These are phyloP conservation scores for Bruguiera gymnorhiza DNA, from an alignment of 345 rosid species.

Conservation along the genomic window DNA sequence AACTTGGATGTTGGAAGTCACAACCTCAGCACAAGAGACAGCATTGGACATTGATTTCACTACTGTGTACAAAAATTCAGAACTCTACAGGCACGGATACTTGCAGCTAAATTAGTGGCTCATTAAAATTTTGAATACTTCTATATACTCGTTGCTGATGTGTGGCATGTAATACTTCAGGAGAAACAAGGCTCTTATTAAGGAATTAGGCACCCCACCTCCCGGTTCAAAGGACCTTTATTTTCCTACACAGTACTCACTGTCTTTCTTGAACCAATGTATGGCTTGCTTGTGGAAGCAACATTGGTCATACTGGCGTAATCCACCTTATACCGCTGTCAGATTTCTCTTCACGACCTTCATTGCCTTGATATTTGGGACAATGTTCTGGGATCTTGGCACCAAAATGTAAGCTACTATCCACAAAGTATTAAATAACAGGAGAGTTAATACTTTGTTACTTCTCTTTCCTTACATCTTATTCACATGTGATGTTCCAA, in stretches of 20 bases:
- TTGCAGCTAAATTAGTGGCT: neutral
- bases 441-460: too few relatives aligned
- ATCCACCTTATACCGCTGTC: too few relatives aligned
- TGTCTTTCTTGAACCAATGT: too few relatives aligned
- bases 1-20: slow-evolving; percentile 77
- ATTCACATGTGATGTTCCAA: neutral
- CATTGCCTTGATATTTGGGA: slow-evolving; percentile 19
- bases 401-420: slow-evolving; percentile 37
- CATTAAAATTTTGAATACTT: neutral
- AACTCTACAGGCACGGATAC: slow-evolving; percentile 37
- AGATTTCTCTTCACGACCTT: too few relatives aligned
- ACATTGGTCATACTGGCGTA: too few relatives aligned
- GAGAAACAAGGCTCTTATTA: slow-evolving; percentile 49
- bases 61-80: slow-evolving; percentile 49
- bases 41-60: slow-evolving; percentile 52
- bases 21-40: slow-evolving; percentile 49
- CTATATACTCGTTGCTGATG: too few relatives aligned
- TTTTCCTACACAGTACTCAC: slow-evolving; percentile 39
- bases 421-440: too few relatives aligned
- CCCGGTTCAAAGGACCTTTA: slow-evolving; percentile 55
- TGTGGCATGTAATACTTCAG: neutral
- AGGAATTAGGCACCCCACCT: slow-evolving; percentile 47
- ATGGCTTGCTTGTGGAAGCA: too few relatives aligned
- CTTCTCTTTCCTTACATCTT: neutral
- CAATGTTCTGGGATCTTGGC: slow-evolving; percentile 40